Conservation (phyloP, 495 filamentous ascomycete species). For the Neurospora tetraspora region DNA sequence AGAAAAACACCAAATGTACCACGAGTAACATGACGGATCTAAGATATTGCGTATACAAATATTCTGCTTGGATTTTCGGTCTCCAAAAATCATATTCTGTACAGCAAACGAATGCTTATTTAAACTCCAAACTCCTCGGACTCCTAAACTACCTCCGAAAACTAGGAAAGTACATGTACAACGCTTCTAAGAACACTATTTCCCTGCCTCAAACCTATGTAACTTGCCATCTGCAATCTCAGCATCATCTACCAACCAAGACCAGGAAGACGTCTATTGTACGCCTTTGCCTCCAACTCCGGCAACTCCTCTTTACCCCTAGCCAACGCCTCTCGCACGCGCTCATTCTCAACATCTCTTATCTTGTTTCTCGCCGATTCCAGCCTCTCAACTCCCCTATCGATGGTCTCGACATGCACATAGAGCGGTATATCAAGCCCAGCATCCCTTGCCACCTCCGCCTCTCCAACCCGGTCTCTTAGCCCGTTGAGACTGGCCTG, state of each 20-base stretch:
- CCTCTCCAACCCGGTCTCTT: constrained; percentile 51
- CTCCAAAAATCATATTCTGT: neutral
- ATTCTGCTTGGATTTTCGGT: neutral
- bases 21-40: neutral
- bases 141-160: neutral
- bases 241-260: neutral
- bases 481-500: constrained; percentile 55
- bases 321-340: constrained; percentile 40
- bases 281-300: constrained; percentile 6
- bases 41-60: neutral
- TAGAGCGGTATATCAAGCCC: constrained; percentile 44
- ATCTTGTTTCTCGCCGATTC: constrained; percentile 46
- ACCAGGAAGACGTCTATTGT: neutral
- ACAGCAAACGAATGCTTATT: neutral
- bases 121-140: neutral
- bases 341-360: constrained; percentile 47
- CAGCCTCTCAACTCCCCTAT: constrained; percentile 54
- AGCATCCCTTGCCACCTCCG: constrained; percentile 37
- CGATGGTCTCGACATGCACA: constrained; percentile 61
- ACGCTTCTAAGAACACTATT: neutral
- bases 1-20: neutral
- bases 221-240: neutral
- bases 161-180: neutral
- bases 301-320: constrained; percentile 20
- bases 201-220: neutral